These are phyloP conservation scores for Arthrobotrys sphaeroides DNA, from an alignment of 2,329 filamentous ascomycete species.

Conservation along the genomic window DNA sequence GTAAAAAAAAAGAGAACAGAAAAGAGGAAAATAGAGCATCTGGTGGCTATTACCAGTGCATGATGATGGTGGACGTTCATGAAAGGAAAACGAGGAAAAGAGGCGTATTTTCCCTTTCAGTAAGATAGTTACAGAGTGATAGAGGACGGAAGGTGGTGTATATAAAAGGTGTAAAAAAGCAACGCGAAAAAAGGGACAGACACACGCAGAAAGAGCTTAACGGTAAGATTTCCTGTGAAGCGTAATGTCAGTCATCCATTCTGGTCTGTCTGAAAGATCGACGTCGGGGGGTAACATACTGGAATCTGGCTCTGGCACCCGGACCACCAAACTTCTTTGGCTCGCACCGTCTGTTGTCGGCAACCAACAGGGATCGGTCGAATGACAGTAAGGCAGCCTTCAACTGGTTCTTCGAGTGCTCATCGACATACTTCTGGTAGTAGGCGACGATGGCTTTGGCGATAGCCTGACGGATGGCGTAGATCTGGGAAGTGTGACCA, in stretches of 20 bases:
- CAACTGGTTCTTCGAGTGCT: slow-evolving; percentile 99
- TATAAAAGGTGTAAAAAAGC: slow-evolving; percentile 49
- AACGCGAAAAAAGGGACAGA: slow-evolving; percentile 30
- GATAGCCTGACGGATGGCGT: slow-evolving; percentile 98
- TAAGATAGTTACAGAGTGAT: slow-evolving; percentile 51
- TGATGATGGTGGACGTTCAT: slow-evolving; percentile 19
- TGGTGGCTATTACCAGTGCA: slow-evolving; percentile 39
- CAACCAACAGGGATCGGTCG: slow-evolving; percentile 96
- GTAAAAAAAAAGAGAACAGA: slow-evolving; percentile 36
- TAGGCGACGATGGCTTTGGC: slow-evolving; percentile 97
- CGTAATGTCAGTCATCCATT: not conserved
- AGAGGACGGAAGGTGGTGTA: slow-evolving; percentile 23
- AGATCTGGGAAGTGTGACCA: slow-evolving; percentile 97
- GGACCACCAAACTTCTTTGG: slow-evolving; percentile 98
- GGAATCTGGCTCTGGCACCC: slow-evolving; percentile 94
- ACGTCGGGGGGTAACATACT: slow-evolving; percentile 61
- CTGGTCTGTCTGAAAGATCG: not conserved
- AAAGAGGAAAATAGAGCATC: slow-evolving; percentile 34
- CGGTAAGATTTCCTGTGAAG: slow-evolving; percentile 54
- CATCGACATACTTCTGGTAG: slow-evolving; percentile 99
- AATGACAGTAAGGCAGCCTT: slow-evolving; percentile 97
- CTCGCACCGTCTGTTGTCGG: slow-evolving; percentile 98
- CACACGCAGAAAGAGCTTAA: slow-evolving; percentile 46
- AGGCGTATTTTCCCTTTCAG: slow-evolving; percentile 15
- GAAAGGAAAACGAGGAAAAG: slow-evolving; percentile 29